A percentile compares a stretch with the other conserved stretches of the same genome.
Evolutionary conservation across 176 grass and related monocot species (phyloP).

Genomic region (Hsuehochloa calcarea): DNA sequence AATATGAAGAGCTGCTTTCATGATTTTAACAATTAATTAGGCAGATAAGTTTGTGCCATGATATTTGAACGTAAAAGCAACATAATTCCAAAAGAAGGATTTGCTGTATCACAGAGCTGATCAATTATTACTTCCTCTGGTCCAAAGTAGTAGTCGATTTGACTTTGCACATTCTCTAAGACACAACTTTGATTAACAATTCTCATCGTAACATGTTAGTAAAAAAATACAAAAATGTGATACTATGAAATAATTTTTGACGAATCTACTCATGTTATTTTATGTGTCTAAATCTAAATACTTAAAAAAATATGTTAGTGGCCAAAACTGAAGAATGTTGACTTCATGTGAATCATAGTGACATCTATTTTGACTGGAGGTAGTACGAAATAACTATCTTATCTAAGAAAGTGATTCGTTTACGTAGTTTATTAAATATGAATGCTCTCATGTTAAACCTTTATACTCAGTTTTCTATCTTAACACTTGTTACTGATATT

Average conservation of each 20-base stretch:
- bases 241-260: not conserved
- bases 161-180: not conserved
- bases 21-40: not conserved
- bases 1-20: not conserved
- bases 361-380: constrained; percentile 12
- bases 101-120: not conserved
- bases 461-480: not conserved
- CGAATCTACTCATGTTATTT: constrained; percentile 8
- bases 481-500: constrained; percentile 45
- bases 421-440: no score
- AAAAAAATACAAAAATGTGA: no score
- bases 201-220: no score
- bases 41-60: not conserved
- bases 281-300: not conserved
- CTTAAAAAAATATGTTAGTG: not conserved
- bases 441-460: constrained; percentile 13
- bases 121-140: not conserved
- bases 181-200: no score
- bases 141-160: not conserved
- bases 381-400: not conserved
- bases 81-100: not conserved
- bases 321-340: not conserved
- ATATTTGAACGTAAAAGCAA: not conserved
- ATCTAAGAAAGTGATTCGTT: no score
- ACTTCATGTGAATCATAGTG: not conserved